Percentiles rank a stretch among this genome's conserved stretches.
Evolutionary conservation across 1,284 basidiomycete species (phyloP).

Genomic region (Puccinia sorghi): DNA sequence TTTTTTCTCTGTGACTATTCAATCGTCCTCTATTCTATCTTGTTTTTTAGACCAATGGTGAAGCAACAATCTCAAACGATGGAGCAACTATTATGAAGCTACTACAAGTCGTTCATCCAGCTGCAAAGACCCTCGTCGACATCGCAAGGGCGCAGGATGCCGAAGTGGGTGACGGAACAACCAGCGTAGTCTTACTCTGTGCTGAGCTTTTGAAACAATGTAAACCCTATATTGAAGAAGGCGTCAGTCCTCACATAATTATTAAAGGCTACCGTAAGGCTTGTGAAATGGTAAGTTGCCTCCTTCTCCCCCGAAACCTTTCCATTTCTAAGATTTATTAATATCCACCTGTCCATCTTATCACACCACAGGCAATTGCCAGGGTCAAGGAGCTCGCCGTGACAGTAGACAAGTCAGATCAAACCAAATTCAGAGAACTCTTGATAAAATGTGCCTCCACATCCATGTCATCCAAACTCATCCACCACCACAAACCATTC

Average conservation of each 20-base stretch:
- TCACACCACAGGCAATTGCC: conserved; percentile 70
- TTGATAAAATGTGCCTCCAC: conserved; percentile 95
- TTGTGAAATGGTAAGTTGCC: conserved; percentile 68
- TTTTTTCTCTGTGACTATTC: background rate
- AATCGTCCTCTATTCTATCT: background rate
- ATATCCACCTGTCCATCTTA: background rate
- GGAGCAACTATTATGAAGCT: conserved; percentile 96
- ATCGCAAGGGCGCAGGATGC: conserved; percentile 98
- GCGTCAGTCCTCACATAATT: conserved; percentile 94
- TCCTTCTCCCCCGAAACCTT: background rate
- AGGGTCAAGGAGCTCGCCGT: conserved; percentile 88
- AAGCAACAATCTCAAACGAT: conserved; percentile 96
- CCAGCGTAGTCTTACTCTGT: conserved; percentile 88
- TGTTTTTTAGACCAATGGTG: conserved; percentile 68
- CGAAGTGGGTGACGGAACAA: conserved; percentile 97
- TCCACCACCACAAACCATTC: conserved; percentile 98
- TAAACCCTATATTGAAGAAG: conserved; percentile 89
- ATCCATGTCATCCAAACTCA: conserved; percentile 99
- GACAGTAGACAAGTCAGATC: conserved; percentile 83
- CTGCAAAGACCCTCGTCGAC: conserved; percentile 92
- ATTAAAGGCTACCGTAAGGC: conserved; percentile 94
- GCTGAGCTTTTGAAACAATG: conserved; percentile 94
- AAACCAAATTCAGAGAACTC: conserved; percentile 85
- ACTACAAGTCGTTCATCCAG: conserved; percentile 95
- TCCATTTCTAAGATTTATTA: background rate